Conservation (phyloP, 345 rosid species). For the Isatis tinctoria region DNA sequence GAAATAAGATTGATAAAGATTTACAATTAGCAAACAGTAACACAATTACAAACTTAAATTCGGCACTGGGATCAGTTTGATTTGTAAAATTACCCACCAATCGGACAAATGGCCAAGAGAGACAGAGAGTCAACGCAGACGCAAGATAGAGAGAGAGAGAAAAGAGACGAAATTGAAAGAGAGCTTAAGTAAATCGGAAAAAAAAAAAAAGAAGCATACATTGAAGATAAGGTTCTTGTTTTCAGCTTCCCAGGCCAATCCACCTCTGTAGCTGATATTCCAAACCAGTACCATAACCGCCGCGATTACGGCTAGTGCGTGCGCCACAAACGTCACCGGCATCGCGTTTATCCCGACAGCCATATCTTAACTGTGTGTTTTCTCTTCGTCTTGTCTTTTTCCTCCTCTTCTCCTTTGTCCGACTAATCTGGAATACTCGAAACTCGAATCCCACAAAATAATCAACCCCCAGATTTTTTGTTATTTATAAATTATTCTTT, state of each 20-base stretch:
- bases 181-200: not conserved
- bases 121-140: conserved; percentile 25
- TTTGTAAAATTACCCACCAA: not conserved
- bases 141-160: not conserved
- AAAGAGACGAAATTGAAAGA: not conserved
- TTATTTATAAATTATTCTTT: not conserved
- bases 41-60: too few species aligned
- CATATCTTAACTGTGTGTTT: conserved; percentile 28
- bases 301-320: conserved; percentile 55
- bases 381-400: not conserved
- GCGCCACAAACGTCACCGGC: conserved; percentile 54
- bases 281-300: conserved; percentile 75
- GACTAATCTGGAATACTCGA: not conserved
- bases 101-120: not conserved
- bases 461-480: not conserved
- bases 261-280: conserved; percentile 72
- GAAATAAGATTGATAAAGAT: too few species aligned
- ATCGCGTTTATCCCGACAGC: conserved; percentile 48
- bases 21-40: too few species aligned
- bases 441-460: not conserved
- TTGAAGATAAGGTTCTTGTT: conserved; percentile 92
- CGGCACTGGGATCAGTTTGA: not conserved
- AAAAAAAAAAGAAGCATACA: conserved; percentile 32
- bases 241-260: conserved; percentile 84
- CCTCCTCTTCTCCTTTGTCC: not conserved